Evolutionary conservation across 2,329 filamentous ascomycete species (phyloP).

Genomic region (Botrytis aclada): DNA sequence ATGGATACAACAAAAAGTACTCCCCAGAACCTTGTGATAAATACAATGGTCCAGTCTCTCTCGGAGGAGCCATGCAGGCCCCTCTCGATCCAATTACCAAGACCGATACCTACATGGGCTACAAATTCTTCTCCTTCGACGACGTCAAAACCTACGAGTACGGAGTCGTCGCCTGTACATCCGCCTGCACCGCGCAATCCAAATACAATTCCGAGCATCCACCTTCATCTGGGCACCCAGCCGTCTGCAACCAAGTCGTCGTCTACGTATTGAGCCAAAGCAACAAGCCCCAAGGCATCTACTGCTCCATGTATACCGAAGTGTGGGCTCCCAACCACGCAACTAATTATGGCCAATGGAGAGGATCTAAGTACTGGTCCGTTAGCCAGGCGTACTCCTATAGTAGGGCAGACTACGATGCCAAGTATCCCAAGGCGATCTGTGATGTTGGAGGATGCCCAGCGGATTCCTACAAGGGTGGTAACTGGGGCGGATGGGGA

Average conservation of each 20-base stretch:
- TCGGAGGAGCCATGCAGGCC: constrained; percentile 38
- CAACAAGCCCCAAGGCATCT: constrained; percentile 39
- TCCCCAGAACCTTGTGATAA: constrained; percentile 17
- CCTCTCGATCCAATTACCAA: constrained; percentile 31
- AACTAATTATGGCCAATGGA: constrained; percentile 31
- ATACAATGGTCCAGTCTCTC: constrained; percentile 31
- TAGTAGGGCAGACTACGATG: neutral
- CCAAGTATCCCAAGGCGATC: neutral
- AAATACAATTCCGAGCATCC: constrained; percentile 37
- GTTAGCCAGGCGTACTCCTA: constrained; percentile 13
- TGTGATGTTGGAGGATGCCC: constrained; percentile 10
- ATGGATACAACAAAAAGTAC: constrained; percentile 41
- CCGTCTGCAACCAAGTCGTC: constrained; percentile 41
- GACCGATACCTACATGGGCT: constrained; percentile 36
- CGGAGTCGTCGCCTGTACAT: constrained; percentile 34
- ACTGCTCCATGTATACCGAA: constrained; percentile 37
- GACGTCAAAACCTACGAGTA: constrained; percentile 24
- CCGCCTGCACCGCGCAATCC: constrained; percentile 39
- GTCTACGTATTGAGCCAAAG: constrained; percentile 40
- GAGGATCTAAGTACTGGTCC: constrained; percentile 9
- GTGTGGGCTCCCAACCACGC: constrained; percentile 28
- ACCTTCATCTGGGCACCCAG: constrained; percentile 35
- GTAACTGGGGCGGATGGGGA: constrained; percentile 12
- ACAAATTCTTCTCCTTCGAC: constrained; percentile 31
- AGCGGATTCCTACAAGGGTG: neutral